A percentile compares a stretch with the other conserved stretches of the same genome.
phyloP scores from a whole-genome alignment of 305 asterid genomes.

The Caryopteris hybrid region DNA sequence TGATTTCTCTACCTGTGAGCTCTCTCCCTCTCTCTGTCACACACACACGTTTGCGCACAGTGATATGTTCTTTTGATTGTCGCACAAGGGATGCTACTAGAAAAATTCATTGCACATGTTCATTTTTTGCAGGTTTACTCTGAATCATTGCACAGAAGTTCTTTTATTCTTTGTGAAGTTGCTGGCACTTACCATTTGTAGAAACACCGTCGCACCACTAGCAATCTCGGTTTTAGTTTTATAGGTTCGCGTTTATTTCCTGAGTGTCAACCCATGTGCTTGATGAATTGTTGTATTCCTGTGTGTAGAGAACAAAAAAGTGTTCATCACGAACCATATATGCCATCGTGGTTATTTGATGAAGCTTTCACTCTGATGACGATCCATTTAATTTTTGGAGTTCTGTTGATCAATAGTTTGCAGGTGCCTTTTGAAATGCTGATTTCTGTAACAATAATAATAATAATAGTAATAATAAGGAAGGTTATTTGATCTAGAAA shows the following conservation, averaged over 20 bases:
- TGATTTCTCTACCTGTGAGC: constrained; percentile 21
- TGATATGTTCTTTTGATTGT: too few relatives aligned
- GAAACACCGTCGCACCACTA: not conserved
- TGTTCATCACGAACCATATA: not conserved
- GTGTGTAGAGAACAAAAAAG: not conserved
- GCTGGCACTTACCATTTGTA: not conserved
- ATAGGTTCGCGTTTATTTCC: not conserved
- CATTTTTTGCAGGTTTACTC: not conserved
- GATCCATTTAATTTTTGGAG: not conserved
- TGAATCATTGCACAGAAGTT: not conserved
- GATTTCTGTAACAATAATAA: not conserved
- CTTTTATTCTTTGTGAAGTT: constrained; percentile 26
- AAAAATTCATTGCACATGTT: not conserved
- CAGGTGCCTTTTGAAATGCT: not conserved
- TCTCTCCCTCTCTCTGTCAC: constrained; percentile 6
- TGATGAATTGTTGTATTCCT: constrained; percentile 3
- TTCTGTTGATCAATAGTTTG: not conserved
- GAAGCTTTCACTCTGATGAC: not conserved
- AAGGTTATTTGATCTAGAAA: too few relatives aligned
- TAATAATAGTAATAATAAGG: too few relatives aligned
- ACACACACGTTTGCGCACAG: too few relatives aligned
- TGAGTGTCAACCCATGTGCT: not conserved
- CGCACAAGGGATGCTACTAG: not conserved
- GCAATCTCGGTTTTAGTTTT: not conserved
- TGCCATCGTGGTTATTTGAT: not conserved